phyloP scores from a whole-genome alignment of 495 filamentous ascomycete species.

The Apodospora peruviana region DNA sequence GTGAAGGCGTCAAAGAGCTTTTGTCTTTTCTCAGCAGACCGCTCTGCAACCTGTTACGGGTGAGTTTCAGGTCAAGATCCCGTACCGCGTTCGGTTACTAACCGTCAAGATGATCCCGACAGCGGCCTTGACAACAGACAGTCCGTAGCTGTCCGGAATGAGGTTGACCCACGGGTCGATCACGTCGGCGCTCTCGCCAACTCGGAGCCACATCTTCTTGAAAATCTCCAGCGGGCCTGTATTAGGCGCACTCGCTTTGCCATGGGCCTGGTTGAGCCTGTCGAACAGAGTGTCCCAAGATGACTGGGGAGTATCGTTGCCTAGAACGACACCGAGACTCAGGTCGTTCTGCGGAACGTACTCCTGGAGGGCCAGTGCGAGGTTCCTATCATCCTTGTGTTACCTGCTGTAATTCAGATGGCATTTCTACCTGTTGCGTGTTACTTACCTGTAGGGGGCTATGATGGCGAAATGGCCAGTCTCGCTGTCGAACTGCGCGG shows the following conservation, averaged over 20 bases:
- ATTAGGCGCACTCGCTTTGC: neutral
- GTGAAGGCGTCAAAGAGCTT: neutral
- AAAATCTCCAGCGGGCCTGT: neutral
- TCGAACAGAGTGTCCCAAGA: neutral
- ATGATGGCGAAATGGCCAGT: neutral
- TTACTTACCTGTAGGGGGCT: neutral
- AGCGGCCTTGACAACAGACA: neutral
- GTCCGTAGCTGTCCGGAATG: neutral
- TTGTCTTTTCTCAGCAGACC: neutral
- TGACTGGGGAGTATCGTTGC: neutral
- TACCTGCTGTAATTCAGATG: neutral
- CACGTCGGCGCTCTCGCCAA: neutral
- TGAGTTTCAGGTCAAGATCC: too few species aligned
- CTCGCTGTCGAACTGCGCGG: neutral
- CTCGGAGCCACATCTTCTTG: neutral
- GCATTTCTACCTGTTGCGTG: neutral
- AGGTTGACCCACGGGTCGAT: neutral
- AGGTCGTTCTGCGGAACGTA: conserved; percentile 1
- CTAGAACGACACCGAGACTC: neutral
- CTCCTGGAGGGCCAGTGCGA: conserved; percentile 4
- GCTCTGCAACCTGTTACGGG: neutral
- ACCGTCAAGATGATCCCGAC: neutral
- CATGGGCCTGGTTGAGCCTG: neutral
- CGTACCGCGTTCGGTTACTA: too few species aligned
- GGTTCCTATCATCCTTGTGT: neutral